phyloP scores from a whole-genome alignment of 108 stramenopile genomes.

The Skeletonema potamos region DNA sequence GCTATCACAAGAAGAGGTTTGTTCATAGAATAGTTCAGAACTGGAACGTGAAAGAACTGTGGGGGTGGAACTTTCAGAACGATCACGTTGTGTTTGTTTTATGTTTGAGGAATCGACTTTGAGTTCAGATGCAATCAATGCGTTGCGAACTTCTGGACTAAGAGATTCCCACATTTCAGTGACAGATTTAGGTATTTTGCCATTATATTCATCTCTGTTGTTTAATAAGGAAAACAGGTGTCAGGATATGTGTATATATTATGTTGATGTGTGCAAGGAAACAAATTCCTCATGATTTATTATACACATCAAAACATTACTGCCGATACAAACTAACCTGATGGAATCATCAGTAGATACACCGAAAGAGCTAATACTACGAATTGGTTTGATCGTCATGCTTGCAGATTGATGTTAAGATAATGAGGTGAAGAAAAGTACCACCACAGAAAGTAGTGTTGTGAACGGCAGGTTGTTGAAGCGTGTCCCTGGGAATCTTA shows the following conservation, averaged over 20 bases:
- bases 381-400: conserved; percentile 77
- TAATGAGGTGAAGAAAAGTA: background rate
- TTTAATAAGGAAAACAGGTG: background rate
- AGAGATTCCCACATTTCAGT: conserved; percentile 79
- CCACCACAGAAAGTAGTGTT: too few species aligned
- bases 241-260: background rate
- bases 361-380: conserved; percentile 62
- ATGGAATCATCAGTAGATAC: conserved; percentile 3
- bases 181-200: conserved; percentile 59
- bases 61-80: conserved; percentile 19
- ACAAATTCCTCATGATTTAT: background rate
- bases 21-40: conserved; percentile 24
- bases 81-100: conserved; percentile 13
- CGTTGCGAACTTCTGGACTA: conserved; percentile 59
- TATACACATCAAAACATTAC: background rate
- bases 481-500: background rate
- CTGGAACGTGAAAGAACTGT: conserved; percentile 46
- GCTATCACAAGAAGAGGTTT: conserved; percentile 45
- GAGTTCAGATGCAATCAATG: conserved; percentile 65
- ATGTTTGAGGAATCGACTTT: conserved; percentile 13
- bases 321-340: conserved; percentile 13
- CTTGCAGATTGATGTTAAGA: background rate
- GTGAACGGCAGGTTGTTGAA: background rate
- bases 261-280: background rate
- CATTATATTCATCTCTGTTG: conserved; percentile 37